These are phyloP conservation scores for Phialophora expanda DNA, from an alignment of 2,329 filamentous ascomycete species.

Conservation along the genomic window DNA sequence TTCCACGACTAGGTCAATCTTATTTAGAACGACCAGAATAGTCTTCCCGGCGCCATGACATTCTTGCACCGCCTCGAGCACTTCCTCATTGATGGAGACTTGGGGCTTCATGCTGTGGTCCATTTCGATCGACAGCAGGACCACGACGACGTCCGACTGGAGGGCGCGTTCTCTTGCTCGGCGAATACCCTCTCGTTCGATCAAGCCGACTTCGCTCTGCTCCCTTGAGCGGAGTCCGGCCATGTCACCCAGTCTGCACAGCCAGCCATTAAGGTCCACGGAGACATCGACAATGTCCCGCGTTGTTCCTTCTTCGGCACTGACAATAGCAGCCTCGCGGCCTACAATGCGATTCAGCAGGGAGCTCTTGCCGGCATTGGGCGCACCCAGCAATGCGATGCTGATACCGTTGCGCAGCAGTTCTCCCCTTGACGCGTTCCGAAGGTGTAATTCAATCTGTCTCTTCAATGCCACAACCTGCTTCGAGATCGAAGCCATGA, in stretches of 20 bases:
- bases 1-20: slow-evolving; percentile 59
- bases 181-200: slow-evolving; percentile 90
- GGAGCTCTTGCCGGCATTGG: slow-evolving; percentile 94
- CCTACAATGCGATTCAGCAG: slow-evolving; percentile 89
- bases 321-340: slow-evolving; percentile 93
- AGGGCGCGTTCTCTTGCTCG: slow-evolving; percentile 79
- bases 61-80: slow-evolving; percentile 58
- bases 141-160: slow-evolving; percentile 83
- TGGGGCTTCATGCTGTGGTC: slow-evolving; percentile 41
- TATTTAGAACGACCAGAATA: slow-evolving; percentile 67
- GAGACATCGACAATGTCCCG: slow-evolving; percentile 91
- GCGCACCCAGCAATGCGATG: slow-evolving; percentile 84
- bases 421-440: slow-evolving; percentile 80
- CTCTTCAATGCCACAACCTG: slow-evolving; percentile 67
- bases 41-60: slow-evolving; percentile 57
- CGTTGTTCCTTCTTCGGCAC: slow-evolving; percentile 88
- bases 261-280: slow-evolving; percentile 85
- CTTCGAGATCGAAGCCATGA: slow-evolving; percentile 70
- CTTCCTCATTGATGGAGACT: slow-evolving; percentile 59
- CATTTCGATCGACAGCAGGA: slow-evolving; percentile 75
- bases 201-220: slow-evolving; percentile 62
- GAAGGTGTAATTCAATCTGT: slow-evolving; percentile 71
- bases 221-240: slow-evolving; percentile 71
- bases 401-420: slow-evolving; percentile 82
- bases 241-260: slow-evolving; percentile 94